Evolutionary conservation across 2,329 filamentous ascomycete genomes (phyloP), one percentile per base, ranked within the genome.

Genomic region (Phaeomoniella chlamydospora): DNA sequence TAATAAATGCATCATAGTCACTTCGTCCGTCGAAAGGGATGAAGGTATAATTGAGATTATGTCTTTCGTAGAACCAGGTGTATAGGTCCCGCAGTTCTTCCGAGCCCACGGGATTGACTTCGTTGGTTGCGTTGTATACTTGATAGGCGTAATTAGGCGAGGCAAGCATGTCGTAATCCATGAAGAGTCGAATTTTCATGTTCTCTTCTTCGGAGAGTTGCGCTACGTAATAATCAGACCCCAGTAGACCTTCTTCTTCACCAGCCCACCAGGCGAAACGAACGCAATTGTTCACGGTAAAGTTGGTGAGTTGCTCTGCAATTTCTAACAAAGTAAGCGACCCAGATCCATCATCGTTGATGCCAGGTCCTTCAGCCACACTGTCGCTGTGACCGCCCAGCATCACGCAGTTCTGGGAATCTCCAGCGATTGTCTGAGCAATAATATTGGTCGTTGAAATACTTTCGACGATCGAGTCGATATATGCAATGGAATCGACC

Each of bases 1-100:
- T 67, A 48, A 86, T 78, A 61, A 88, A 87, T 1, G 74, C 77
- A 35, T 77, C 79, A 47, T 88, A 88, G 56, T 90, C 83, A 43
- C 77, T 83, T 39, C 82, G 75, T 4, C 82, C 82, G 46, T 85
- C 78, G 45, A 90, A 88, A 2, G 74, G 70, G 17, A 81, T 81
- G 39, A 80, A 73, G 0, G 74, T 80, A 51, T 76, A 77, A 55
- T 76, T 75, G 38, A 76, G 64, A 1, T 67, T 75, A 15, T 76
- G 64, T 2, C 62, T 56, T 41, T 65, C 56, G 58, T 79, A 86
- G 67, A 72, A 85, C 34, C 75, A 62, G 14, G 76, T 61, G 52
- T 83, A 85, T 22, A 84, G 59, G 40, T 77, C 60, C 39, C 77
- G 70, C 38, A 84, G 65, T 51, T 84, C 68, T 42, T 77, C 71